A percentile compares a stretch with the other conserved stretches of the same genome.
Evolutionary conservation across 2,329 filamentous ascomycete species (phyloP).

Genomic region (Aspergillus pseudotamarii): DNA sequence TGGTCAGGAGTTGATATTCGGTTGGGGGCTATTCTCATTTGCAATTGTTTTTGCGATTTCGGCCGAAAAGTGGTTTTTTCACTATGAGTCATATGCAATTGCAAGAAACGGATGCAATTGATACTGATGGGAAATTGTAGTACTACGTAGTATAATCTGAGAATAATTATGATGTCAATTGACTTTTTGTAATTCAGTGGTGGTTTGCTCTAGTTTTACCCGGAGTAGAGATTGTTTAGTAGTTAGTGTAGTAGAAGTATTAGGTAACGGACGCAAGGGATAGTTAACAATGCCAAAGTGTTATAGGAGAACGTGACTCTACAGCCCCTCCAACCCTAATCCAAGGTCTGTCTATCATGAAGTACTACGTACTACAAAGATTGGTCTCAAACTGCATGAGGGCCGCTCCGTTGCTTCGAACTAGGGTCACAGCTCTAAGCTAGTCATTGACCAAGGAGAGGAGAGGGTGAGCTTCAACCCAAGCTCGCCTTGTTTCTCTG

Average conservation of each 20-base stretch:
- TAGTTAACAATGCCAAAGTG: not conserved
- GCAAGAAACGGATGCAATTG: not conserved
- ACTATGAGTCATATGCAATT: not conserved
- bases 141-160: not conserved
- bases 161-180: not conserved
- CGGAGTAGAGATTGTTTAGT: not conserved
- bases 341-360: not conserved
- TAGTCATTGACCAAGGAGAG: slow-evolving; percentile 4
- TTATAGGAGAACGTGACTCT: not conserved
- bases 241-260: not conserved
- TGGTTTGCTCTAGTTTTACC: not conserved
- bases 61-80: not conserved
- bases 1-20: not conserved
- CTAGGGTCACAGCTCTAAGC: slow-evolving; percentile 5
- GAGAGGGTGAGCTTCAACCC: slow-evolving; percentile 8
- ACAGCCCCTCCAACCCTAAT: not conserved
- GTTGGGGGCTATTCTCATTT: not conserved
- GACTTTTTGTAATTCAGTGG: not conserved
- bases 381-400: not conserved
- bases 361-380: not conserved
- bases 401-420: not conserved
- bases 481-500: slow-evolving; percentile 20
- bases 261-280: slow-evolving; percentile 3
- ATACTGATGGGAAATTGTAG: not conserved
- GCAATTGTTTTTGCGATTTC: not conserved